phyloP scores from a whole-genome alignment of 2,329 filamentous ascomycete genomes.

The Fusarium sp. region DNA sequence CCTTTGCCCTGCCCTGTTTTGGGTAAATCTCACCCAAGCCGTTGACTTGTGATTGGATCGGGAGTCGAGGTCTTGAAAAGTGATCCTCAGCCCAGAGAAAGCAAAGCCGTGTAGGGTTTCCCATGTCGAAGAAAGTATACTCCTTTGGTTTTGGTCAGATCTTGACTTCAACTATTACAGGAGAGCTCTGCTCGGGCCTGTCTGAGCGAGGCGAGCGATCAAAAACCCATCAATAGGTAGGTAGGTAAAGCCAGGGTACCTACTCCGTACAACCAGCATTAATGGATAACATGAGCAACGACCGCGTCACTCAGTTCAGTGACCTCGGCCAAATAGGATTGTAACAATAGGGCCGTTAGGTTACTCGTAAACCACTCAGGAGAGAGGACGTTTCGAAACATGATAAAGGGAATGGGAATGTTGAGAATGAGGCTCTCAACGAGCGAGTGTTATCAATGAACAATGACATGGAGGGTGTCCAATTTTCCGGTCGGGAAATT shows the following conservation, averaged over 20 bases:
- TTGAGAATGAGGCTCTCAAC: conserved; percentile 1
- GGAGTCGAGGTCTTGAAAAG: neutral
- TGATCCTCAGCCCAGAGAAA: neutral
- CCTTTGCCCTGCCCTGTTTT: neutral
- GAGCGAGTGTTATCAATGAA: neutral
- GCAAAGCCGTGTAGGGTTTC: neutral
- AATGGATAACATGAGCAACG: neutral
- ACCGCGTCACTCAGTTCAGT: neutral
- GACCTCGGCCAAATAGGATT: neutral
- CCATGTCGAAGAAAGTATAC: neutral
- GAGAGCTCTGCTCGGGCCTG: neutral
- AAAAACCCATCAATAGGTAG: neutral
- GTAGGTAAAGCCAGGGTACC: neutral
- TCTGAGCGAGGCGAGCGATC: conserved; percentile 5
- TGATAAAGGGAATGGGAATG: neutral
- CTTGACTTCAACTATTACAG: neutral
- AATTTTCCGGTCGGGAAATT: conserved; percentile 3
- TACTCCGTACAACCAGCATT: neutral
- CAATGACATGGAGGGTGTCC: conserved; percentile 2
- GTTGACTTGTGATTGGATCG: conserved; percentile 1
- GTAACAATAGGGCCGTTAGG: neutral
- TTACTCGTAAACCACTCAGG: neutral
- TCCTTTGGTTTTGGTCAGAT: neutral
- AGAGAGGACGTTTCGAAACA: neutral
- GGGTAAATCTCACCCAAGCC: neutral